phyloP scores from a whole-genome alignment of 257 asterid species.

The Verbascum thapsus region DNA sequence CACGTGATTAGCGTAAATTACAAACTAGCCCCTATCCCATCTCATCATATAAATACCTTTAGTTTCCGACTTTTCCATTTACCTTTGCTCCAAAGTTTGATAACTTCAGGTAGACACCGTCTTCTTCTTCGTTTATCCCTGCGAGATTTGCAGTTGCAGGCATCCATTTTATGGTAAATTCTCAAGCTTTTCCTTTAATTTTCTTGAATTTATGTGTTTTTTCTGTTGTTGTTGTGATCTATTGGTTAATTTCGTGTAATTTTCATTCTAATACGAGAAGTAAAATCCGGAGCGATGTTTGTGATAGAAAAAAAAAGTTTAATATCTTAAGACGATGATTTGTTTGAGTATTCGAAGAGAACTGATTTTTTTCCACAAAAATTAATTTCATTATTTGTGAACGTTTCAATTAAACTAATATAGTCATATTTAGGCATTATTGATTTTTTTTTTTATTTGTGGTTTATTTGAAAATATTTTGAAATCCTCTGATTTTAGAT shows the following conservation, averaged over 20 bases:
- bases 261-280: neutral
- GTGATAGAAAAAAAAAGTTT: neutral
- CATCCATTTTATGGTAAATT: conserved; percentile 12
- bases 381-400: neutral
- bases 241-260: neutral
- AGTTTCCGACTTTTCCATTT: conserved; percentile 4
- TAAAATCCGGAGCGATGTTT: neutral
- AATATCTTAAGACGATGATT: too few species aligned
- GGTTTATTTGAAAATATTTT: neutral
- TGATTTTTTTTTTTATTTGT: neutral
- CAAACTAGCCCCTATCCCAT: neutral
- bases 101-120: neutral
- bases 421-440: too few species aligned
- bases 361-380: neutral
- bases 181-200: neutral
- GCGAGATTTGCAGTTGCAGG: neutral
- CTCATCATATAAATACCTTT: conserved; percentile 19
- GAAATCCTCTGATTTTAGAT: conserved; percentile 20
- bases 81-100: conserved; percentile 5
- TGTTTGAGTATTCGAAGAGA: neutral
- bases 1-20: neutral
- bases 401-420: neutral
- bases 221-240: neutral
- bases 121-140: neutral
- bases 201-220: neutral